Base-by-base conservation (phyloP, 2,329 filamentous ascomycete species). In the Neophaeococcomyces mojaviensis region DNA sequence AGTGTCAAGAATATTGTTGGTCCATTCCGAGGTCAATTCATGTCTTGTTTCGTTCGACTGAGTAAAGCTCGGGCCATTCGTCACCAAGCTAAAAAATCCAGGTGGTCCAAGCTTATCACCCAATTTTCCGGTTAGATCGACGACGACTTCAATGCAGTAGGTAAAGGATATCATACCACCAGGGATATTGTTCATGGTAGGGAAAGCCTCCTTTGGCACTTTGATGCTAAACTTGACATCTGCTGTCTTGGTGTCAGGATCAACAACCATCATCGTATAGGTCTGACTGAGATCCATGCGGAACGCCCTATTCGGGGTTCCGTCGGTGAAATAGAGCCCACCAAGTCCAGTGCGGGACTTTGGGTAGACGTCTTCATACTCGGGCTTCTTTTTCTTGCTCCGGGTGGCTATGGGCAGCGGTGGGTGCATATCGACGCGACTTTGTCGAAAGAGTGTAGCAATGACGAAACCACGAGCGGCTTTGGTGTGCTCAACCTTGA, bases 161-260 rank as follows among this genome's bases (percentile, higher is more conserved):
- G 84, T 87, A 70, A 98, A 97, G 57, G 83, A 88, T 54, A 98
- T 92, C 82, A 97, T 92, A 28, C 86, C 83, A 3, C 90, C 88
- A 0, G 92, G 92, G 0, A 96, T 88, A 45, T 82, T 83, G 22
- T 81, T 81, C 51, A 97, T 97, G 2, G 89, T 95, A 0, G 92
- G 90, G 56, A 97, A 97, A 0, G 82, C 81, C 59, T 95, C 87
- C 52, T 94, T 88, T 0, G 92, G 92, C 2, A 97, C 79, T 55
- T 87, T 81, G 13, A 98, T 79, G 2, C 85, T 84, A 3, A 88
- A 84, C 13, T 83, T 92, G 34, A 97, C 79, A 37, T 84, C 83
- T 1, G 88, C 81, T 16, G 81, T 84, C 54, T 96, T 73, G 1
- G 82, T 88, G 20, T 65, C 70, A 0, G 89, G 90, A 59, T 97